Evolutionary conservation across 495 filamentous ascomycete species (phyloP).

Genomic region (Penicillium parvum): DNA sequence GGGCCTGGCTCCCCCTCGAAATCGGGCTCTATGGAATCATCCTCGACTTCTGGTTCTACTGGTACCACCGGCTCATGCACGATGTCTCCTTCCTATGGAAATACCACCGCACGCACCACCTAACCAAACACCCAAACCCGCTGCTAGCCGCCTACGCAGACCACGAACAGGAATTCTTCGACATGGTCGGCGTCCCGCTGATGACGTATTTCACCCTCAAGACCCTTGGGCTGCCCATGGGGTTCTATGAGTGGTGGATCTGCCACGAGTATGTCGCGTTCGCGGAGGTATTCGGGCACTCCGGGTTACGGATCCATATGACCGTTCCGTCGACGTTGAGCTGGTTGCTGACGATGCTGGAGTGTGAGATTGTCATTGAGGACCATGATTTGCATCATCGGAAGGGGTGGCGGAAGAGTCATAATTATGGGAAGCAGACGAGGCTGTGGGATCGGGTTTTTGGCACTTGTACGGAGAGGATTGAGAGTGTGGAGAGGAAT

Average conservation of each 20-base stretch:
- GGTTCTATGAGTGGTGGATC: slow-evolving; percentile 45
- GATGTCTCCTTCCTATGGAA: slow-evolving; percentile 39
- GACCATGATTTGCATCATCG: slow-evolving; percentile 44
- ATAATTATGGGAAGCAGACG: slow-evolving; percentile 45
- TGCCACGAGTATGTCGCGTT: slow-evolving; percentile 41
- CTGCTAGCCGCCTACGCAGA: slow-evolving; percentile 41
- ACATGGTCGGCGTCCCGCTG: slow-evolving; percentile 38
- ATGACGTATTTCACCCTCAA: slow-evolving; percentile 32
- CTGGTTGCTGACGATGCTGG: slow-evolving; percentile 33
- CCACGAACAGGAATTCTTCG: slow-evolving; percentile 42
- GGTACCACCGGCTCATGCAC: slow-evolving; percentile 43
- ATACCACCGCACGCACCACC: slow-evolving; percentile 42
- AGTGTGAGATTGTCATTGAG: slow-evolving; percentile 39
- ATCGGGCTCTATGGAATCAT: slow-evolving; percentile 39
- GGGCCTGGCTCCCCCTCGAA: slow-evolving; percentile 34
- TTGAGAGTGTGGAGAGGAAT: slow-evolving; percentile 31
- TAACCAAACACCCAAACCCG: slow-evolving; percentile 43
- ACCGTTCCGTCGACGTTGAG: slow-evolving; percentile 32
- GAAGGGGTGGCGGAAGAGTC: slow-evolving; percentile 41
- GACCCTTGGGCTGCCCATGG: slow-evolving; percentile 33
- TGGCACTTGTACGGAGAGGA: slow-evolving; percentile 34
- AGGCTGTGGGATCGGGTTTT: slow-evolving; percentile 41
- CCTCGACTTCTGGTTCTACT: slow-evolving; percentile 46
- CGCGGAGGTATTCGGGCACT: slow-evolving; percentile 39
- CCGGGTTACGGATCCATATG: slow-evolving; percentile 33